Evolutionary conservation across 78 protist genomes (phyloP).

Genomic region (Neovahlkampfia damariscottae): DNA sequence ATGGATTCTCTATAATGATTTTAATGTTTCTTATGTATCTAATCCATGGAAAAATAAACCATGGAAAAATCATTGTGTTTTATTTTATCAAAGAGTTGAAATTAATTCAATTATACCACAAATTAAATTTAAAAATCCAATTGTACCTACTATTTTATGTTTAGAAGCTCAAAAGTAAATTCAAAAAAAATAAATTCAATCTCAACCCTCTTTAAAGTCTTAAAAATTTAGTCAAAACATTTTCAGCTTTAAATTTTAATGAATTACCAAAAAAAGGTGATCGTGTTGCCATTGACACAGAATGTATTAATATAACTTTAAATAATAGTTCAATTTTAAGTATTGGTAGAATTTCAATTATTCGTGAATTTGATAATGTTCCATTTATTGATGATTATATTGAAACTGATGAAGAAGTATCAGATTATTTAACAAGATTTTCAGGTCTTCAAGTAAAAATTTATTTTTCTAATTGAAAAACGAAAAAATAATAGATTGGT

Average conservation of each 20-base stretch:
- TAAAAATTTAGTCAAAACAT: too few species aligned
- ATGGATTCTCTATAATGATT: not conserved
- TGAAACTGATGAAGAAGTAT: slow-evolving; percentile 41
- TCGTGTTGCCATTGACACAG: slow-evolving; percentile 64
- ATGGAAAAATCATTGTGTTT: not conserved
- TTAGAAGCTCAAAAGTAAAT: not conserved
- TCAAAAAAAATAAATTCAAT: not conserved
- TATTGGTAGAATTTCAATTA: slow-evolving; percentile 29
- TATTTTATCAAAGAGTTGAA: not conserved
- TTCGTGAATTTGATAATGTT: slow-evolving; percentile 33
- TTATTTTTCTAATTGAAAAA: not conserved
- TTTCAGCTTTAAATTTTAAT: too few species aligned
- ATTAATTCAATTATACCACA: not conserved
- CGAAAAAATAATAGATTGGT: slow-evolving; percentile 26
- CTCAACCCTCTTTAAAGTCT: too few species aligned
- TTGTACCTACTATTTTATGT: too few species aligned
- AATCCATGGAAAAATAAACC: not conserved
- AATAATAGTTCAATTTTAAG: slow-evolving; percentile 32
- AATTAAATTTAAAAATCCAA: not conserved
- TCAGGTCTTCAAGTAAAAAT: slow-evolving; percentile 61
- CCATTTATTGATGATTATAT: slow-evolving; percentile 72
- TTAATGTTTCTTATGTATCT: not conserved
- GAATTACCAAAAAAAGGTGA: slow-evolving; percentile 29
- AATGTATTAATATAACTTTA: slow-evolving; percentile 65
- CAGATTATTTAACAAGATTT: slow-evolving; percentile 72